Conservation (phyloP, 768 basidiomycete species). For the Lactarius deliciosus region DNA sequence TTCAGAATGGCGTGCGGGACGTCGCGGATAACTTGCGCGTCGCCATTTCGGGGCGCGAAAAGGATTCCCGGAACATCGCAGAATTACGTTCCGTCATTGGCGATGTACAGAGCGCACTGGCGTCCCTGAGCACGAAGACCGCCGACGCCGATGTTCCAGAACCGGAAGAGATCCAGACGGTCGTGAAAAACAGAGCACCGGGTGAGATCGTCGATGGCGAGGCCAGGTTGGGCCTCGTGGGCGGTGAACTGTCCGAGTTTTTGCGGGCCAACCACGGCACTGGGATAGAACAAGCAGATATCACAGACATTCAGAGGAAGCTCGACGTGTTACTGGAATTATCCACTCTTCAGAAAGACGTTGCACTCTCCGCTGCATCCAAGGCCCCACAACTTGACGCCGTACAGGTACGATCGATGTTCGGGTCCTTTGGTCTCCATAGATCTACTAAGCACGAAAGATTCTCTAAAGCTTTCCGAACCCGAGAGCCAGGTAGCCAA, state of each 20-base stretch:
- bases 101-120: slow-evolving; percentile 14
- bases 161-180: slow-evolving; percentile 40
- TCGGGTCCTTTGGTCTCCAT: not conserved
- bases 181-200: slow-evolving; percentile 43
- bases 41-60: slow-evolving; percentile 20
- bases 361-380: not conserved
- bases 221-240: not conserved
- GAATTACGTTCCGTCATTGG: slow-evolving; percentile 21
- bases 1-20: slow-evolving; percentile 23
- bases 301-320: slow-evolving; percentile 39
- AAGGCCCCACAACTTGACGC: not conserved
- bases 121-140: slow-evolving; percentile 7
- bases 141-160: not conserved
- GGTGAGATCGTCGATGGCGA: slow-evolving; percentile 34
- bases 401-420: slow-evolving; percentile 5
- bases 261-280: slow-evolving; percentile 24
- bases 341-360: slow-evolving; percentile 24
- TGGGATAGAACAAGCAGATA: slow-evolving; percentile 26
- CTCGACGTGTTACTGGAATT: slow-evolving; percentile 40
- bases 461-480: not conserved
- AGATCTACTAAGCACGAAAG: not conserved
- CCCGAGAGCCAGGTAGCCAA: not conserved
- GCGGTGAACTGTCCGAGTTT: slow-evolving; percentile 29
- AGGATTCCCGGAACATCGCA: slow-evolving; percentile 26
- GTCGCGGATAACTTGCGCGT: slow-evolving; percentile 18